phyloP scores from a whole-genome alignment of 1,139 yeast genomes.

The Nakaseomyces kungkrabaensis region DNA sequence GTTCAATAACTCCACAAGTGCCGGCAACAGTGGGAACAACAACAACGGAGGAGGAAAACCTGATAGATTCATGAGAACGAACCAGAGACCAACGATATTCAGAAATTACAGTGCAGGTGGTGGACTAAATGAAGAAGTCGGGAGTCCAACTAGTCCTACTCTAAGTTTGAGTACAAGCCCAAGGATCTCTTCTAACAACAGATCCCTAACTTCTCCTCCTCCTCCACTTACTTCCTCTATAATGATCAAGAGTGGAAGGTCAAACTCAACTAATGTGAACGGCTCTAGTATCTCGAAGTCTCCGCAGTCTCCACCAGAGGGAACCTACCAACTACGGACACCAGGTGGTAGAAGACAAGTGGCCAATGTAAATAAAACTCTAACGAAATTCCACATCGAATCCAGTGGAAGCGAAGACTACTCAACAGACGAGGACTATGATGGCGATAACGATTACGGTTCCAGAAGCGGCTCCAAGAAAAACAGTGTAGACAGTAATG shows the following conservation, averaged over 20 bases:
- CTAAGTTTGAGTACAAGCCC: conserved; percentile 1
- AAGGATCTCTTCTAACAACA: background rate
- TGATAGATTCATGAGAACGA: conserved; percentile 3
- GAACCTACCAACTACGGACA: background rate
- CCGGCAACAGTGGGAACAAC: conserved; percentile 2
- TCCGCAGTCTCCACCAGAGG: background rate
- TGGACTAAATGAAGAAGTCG: background rate
- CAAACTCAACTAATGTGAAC: background rate
- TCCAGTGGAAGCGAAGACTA: conserved; percentile 23
- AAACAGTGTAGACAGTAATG: conserved; percentile 1
- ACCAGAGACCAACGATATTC: conserved; percentile 1
- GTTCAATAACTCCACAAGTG: conserved; percentile 3
- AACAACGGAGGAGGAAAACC: background rate
- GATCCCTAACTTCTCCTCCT: background rate
- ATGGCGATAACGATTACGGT: conserved; percentile 6
- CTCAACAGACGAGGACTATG: conserved; percentile 19
- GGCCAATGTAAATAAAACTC: background rate
- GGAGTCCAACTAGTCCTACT: background rate
- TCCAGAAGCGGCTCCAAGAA: background rate
- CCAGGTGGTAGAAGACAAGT: background rate
- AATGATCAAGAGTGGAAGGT: conserved; percentile 1
- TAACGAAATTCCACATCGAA: conserved; percentile 16
- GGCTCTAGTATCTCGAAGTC: background rate
- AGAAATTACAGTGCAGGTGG: conserved; percentile 3
- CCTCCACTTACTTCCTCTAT: conserved; percentile 1